phyloP scores from a whole-genome alignment of 768 basidiomycete genomes.

The Leccinum disarticulatum region DNA sequence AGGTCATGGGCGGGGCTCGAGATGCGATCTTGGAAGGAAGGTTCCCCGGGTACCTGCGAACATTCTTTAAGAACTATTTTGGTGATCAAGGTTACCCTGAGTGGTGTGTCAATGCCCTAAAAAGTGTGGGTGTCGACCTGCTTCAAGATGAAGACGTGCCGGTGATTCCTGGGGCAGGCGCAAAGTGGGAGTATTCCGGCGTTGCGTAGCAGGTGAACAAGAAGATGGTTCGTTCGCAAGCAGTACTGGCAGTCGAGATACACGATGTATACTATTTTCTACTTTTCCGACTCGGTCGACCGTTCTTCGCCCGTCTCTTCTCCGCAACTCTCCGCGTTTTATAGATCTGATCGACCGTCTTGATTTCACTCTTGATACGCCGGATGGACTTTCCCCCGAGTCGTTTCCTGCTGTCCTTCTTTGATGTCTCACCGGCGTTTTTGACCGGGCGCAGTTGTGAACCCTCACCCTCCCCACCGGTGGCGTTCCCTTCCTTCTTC shows the following conservation, averaged over 20 bases:
- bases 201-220: slow-evolving; percentile 18
- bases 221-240: neutral
- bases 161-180: slow-evolving; percentile 59
- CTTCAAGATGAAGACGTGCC: slow-evolving; percentile 53
- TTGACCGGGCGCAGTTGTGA: slow-evolving; percentile 17
- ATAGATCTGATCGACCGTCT: slow-evolving; percentile 83
- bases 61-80: slow-evolving; percentile 80
- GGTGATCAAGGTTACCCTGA: slow-evolving; percentile 75
- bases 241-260: slow-evolving; percentile 3
- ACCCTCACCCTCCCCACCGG: slow-evolving; percentile 27
- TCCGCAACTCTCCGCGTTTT: slow-evolving; percentile 67
- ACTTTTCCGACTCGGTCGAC: slow-evolving; percentile 55
- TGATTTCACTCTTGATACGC: slow-evolving; percentile 79
- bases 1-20: slow-evolving; percentile 81
- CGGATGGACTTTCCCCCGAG: slow-evolving; percentile 60
- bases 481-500: slow-evolving; percentile 48
- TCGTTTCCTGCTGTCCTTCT: slow-evolving; percentile 41
- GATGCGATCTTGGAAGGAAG: slow-evolving; percentile 75
- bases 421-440: slow-evolving; percentile 31
- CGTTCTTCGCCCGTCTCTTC: slow-evolving; percentile 74
- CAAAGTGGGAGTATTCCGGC: slow-evolving; percentile 80
- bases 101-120: slow-evolving; percentile 86
- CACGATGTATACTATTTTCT: slow-evolving; percentile 22
- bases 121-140: slow-evolving; percentile 81
- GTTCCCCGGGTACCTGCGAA: slow-evolving; percentile 75